Percentiles rank a stretch among this genome's conserved stretches.
Conservation (phyloP, 768 basidiomycete genomes). For the Lactifluus echinatus region DNA sequence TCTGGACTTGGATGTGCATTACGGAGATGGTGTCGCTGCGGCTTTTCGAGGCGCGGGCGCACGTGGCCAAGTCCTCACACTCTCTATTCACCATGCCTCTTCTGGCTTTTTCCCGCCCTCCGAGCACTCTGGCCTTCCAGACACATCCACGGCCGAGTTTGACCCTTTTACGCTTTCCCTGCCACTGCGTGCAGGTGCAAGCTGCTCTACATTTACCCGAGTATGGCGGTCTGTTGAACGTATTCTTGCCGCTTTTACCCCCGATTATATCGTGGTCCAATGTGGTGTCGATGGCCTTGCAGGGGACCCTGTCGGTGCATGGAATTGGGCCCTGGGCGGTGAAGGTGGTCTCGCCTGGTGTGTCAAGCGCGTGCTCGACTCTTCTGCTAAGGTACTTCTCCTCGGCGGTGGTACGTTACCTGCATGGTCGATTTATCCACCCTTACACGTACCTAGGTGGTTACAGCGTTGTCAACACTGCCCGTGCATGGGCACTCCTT, state of each 20-base stretch:
- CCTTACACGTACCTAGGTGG: constrained; percentile 43
- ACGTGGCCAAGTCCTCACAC: constrained; percentile 37
- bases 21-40: constrained; percentile 79
- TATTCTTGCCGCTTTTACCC: constrained; percentile 51
- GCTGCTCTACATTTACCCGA: constrained; percentile 47
- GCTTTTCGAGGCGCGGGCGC: constrained; percentile 44
- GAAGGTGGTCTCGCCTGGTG: constrained; percentile 64
- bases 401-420: constrained; percentile 59
- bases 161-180: constrained; percentile 72
- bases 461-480: constrained; percentile 75
- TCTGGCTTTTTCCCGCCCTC: constrained; percentile 80
- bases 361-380: constrained; percentile 39
- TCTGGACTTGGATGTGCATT: constrained; percentile 88
- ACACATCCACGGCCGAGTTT: constrained; percentile 29
- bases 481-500: constrained; percentile 78
- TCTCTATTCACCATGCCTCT: constrained; percentile 78
- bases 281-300: constrained; percentile 84
- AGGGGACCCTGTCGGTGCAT: constrained; percentile 68
- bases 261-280: constrained; percentile 76
- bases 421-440: not conserved
- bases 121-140: constrained; percentile 39
- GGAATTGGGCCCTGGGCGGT: constrained; percentile 59
- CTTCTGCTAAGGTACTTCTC: constrained; percentile 57
- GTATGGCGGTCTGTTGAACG: constrained; percentile 59
- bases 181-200: constrained; percentile 68